phyloP scores from a whole-genome alignment of 164 flowering plant genomes.

The Magnolia changhungtana region DNA sequence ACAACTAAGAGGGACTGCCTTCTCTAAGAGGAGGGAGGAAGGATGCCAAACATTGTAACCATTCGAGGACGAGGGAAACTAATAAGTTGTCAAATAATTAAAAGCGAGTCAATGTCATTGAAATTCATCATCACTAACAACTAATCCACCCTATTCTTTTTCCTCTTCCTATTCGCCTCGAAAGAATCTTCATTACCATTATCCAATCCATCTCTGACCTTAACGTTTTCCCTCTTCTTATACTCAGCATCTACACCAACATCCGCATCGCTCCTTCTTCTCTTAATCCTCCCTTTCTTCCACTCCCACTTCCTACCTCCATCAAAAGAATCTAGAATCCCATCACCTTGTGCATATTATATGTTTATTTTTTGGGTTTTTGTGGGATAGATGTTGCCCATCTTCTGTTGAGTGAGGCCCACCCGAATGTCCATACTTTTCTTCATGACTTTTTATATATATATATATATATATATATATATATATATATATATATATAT shows the following conservation, averaged over 20 bases:
- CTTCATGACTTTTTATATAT: too few relatives aligned
- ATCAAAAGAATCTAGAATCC: neutral
- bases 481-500: too few relatives aligned
- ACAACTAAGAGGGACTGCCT: too few relatives aligned
- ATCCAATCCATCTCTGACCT: neutral
- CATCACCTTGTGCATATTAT: neutral
- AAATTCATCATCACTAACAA: neutral
- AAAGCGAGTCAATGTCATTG: neutral
- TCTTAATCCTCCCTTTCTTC: constrained; percentile 5
- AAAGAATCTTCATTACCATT: neutral
- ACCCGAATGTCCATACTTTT: too few relatives aligned
- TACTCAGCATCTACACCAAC: neutral
- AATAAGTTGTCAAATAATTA: neutral
- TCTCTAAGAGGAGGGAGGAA: too few relatives aligned
- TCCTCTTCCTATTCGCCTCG: constrained; percentile 2
- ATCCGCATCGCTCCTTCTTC: neutral
- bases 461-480: too few relatives aligned
- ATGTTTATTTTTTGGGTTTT: too few relatives aligned
- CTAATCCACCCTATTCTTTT: constrained; percentile 15
- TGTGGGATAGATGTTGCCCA: too few relatives aligned
- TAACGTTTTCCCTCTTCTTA: constrained; percentile 7
- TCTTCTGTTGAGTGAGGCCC: too few relatives aligned
- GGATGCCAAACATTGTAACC: too few relatives aligned
- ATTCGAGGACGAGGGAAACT: too few relatives aligned
- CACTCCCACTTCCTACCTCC: neutral